A percentile compares a stretch with the other conserved stretches of the same genome.
phyloP scores from a whole-genome alignment of 78 protist species.

The Dictyostelium purpureum region DNA sequence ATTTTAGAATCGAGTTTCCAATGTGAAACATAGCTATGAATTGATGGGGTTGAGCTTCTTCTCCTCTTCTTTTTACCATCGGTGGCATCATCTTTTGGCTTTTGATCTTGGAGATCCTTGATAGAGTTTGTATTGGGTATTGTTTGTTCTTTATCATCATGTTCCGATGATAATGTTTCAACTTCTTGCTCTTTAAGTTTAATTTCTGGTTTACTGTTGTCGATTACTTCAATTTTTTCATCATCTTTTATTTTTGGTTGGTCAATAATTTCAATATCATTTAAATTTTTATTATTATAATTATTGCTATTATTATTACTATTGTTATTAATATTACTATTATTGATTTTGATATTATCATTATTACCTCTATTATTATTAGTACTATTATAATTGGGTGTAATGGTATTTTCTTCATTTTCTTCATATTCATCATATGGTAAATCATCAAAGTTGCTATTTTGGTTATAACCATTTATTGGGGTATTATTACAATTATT shows the following conservation, averaged over 20 bases:
- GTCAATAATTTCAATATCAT: too few relatives aligned
- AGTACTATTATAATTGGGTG: background rate
- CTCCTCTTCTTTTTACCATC: slow-evolving; percentile 6
- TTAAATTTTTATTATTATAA: too few relatives aligned
- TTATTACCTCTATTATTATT: background rate
- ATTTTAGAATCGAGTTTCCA: slow-evolving; percentile 70
- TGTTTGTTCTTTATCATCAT: too few relatives aligned
- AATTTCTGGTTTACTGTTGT: background rate
- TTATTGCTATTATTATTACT: background rate
- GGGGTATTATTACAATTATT: background rate
- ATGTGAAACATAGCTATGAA: slow-evolving; percentile 36
- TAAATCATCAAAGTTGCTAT: background rate
- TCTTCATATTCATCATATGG: background rate
- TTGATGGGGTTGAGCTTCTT: slow-evolving; percentile 43
- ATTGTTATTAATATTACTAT: background rate
- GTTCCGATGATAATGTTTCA: background rate
- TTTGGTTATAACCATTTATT: background rate
- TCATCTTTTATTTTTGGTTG: too few relatives aligned
- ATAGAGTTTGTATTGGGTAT: background rate
- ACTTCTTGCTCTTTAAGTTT: background rate
- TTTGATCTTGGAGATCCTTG: background rate
- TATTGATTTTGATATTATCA: background rate
- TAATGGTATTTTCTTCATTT: background rate
- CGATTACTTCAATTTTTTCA: too few relatives aligned
- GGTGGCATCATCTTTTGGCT: background rate